Base-by-base conservation (phyloP, 345 rosid species). In the Iberis pinnata region DNA sequence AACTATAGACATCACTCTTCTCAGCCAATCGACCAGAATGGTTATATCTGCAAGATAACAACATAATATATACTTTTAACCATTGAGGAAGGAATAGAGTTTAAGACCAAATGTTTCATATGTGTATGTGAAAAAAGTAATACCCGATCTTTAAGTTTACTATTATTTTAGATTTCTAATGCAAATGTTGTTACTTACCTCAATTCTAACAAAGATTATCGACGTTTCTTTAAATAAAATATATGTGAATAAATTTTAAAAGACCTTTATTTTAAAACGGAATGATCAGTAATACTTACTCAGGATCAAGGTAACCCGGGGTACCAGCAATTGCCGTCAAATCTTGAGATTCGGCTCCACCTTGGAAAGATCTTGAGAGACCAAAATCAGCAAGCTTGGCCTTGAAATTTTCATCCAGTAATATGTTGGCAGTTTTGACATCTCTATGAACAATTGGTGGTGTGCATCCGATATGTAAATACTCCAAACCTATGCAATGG, bases 311-410 rank as follows among this genome's bases (percentile, higher is more conserved):
- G 11, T 58, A 58, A 8, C 63, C 63, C 15, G 7, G 46, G 12
- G 63, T 58, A 25, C 63, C 63, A 46, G 27, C 64, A 48, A 59
- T 2, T 2, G 1, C 5, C 0, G 54, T 59, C 0, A 10, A 26
- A 3, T 4, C 12, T 0, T 48, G 47, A 48, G 55, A 47, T 38
- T 47, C 47, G 1, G 14, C 19, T 12, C 38, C 55, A 38, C 1
- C 18, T 8, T 5, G 47, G 47, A 59, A 59, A 38, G 64, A 47
- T 22, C 64, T 73, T 2, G 86, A 77, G 3, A 75, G 53, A 12
- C 86, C 82, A 37, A 80, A 80, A 54, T 80, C 82, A 0, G 82
- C 64, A 0, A 80, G 53, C 18, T 75, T 77, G 14, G 80, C 86
- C 43, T 73, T 74, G 3, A 64, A 73, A 56, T 71, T 25, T 2